phyloP scores from a whole-genome alignment of 257 asterid genomes.

The Fraxinus quadrangulata region DNA sequence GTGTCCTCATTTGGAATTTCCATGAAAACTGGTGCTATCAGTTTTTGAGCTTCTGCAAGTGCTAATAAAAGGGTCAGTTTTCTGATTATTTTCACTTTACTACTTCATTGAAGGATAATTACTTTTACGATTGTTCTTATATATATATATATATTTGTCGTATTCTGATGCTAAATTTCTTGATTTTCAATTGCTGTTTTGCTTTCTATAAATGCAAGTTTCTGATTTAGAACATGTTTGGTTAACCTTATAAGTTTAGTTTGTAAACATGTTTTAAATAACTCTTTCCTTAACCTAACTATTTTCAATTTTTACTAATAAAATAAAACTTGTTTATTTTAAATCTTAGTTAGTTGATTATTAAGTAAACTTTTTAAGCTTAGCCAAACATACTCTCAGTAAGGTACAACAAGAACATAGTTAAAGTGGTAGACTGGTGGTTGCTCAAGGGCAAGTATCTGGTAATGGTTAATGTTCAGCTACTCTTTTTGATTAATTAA shows the following conservation, averaged over 20 bases:
- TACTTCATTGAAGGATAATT: neutral
- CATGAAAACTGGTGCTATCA: constrained; percentile 14
- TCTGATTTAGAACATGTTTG: neutral
- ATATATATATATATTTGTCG: neutral
- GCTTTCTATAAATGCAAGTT: constrained; percentile 10
- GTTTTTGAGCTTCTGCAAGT: constrained; percentile 31
- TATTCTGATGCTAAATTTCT: constrained; percentile 11
- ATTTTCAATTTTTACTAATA: neutral
- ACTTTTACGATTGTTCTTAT: too few relatives aligned
- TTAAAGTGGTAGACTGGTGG: neutral
- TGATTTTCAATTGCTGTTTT: neutral
- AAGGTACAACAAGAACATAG: neutral
- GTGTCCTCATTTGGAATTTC: constrained; percentile 25
- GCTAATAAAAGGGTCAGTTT: constrained; percentile 31
- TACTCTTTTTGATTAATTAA: neutral
- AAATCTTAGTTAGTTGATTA: too few relatives aligned
- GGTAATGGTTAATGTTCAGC: constrained; percentile 7
- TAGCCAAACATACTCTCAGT: neutral
- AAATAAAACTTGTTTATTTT: too few relatives aligned
- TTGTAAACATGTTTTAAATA: neutral
- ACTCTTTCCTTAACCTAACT: neutral
- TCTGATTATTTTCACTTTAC: constrained; percentile 14
- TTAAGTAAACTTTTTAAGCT: neutral
- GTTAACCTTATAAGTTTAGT: neutral
- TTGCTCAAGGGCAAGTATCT: neutral